These are phyloP conservation scores for Ceratocystis cubensis DNA, from an alignment of 2,329 filamentous ascomycete species.

Conservation along the genomic window DNA sequence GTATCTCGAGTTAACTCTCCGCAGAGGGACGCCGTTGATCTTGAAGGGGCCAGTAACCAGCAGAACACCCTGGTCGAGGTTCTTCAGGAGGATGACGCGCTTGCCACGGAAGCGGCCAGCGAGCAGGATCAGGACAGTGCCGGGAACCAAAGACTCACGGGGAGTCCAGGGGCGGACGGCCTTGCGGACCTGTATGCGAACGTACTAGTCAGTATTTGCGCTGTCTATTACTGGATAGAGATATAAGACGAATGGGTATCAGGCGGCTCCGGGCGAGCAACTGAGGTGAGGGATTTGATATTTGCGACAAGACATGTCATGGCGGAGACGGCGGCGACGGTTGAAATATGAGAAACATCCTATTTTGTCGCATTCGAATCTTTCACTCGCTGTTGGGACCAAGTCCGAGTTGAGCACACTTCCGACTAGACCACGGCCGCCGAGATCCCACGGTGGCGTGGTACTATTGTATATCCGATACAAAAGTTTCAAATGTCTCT, in stretches of 20 bases:
- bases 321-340: too few species aligned
- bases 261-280: neutral
- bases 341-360: neutral
- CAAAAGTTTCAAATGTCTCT: neutral
- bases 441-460: neutral
- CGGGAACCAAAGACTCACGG: constrained; percentile 80
- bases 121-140: constrained; percentile 95
- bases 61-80: constrained; percentile 92
- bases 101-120: constrained; percentile 99
- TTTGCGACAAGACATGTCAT: neutral
- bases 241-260: neutral
- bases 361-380: neutral
- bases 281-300: neutral
- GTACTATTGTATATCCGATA: neutral
- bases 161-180: constrained; percentile 74
- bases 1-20: constrained; percentile 86
- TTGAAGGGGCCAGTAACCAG: constrained; percentile 99
- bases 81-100: constrained; percentile 98
- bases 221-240: neutral
- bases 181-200: constrained; percentile 69
- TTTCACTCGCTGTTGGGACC: neutral
- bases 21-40: constrained; percentile 97
- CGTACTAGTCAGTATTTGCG: constrained; percentile 18
- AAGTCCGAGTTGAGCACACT: neutral
- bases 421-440: neutral